Base-by-base conservation (phyloP, 1,284 basidiomycete species). In the Kalmanozyma brasiliensis region DNA sequence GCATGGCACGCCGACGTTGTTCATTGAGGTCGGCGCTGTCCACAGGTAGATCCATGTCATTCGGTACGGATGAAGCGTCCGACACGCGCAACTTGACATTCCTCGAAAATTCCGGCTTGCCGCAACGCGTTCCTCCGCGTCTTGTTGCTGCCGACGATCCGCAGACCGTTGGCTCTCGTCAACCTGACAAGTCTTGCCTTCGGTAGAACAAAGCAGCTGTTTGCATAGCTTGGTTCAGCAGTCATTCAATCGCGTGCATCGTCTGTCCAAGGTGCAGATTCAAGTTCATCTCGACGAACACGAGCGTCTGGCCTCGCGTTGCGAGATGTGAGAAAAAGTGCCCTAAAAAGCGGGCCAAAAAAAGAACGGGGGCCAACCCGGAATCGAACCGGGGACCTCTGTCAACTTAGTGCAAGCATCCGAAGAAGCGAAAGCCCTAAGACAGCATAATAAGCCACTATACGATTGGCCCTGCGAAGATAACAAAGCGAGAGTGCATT, bases 331-430 rank as follows among this genome's bases (percentile, higher is more conserved):
- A n/a, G 14, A 29, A 32, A 23, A 51, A 41, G 35, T 19, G 10
- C 17, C 32, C 29, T 17, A 44, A 41, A 35, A 26, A 38, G 11
- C 13, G 0, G 44, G 38, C 23, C 20, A 29, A 35, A 51, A 43
- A 22, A 45, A 22, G 36, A 34, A 11, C 26, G 23, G 65, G 64
- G 65, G 65, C 65, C 59, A 62, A 62, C 65, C 65, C 65, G 65
- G 65, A 68, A 68, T 68, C 65, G 65, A 68, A 68, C 65, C 65
- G 65, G 65, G 65, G 65, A 68, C 65, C 65, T 68, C 65, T 68
- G 65, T 62, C 65, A 68, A 68, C 65, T 58, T 62, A 68, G 65
- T 42, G 35, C 38, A 37, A 30, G 32, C 52, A 9, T 24, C 17
- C 3, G 14, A 11, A 34, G 41, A 36, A 35, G n/a, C 32, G 22